phyloP scores from a whole-genome alignment of 306 rosid species.

The Pterocarpus macrocarpus region DNA sequence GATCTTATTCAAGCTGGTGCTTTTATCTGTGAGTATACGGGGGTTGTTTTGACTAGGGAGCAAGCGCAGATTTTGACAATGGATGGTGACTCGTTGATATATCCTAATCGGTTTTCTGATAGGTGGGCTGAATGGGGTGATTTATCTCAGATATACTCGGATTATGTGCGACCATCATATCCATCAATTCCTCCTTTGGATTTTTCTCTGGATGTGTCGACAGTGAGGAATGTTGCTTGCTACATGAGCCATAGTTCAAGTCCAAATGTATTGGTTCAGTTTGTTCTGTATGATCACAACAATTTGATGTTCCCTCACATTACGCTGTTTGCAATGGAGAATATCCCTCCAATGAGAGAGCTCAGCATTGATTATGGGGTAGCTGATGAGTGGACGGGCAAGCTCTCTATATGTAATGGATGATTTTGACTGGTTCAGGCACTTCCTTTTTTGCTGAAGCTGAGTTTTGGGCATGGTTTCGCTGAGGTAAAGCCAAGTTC shows the following conservation, averaged over 20 bases:
- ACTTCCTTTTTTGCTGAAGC: slow-evolving; percentile 55
- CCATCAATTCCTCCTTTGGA: slow-evolving; percentile 91
- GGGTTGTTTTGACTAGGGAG: slow-evolving; percentile 86
- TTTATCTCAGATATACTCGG: slow-evolving; percentile 71
- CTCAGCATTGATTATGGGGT: slow-evolving; percentile 95
- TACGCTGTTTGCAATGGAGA: slow-evolving; percentile 96
- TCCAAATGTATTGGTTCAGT: slow-evolving; percentile 92
- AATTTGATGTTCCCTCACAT: slow-evolving; percentile 95
- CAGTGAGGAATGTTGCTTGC: slow-evolving; percentile 95
- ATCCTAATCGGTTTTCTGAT: slow-evolving; percentile 78
- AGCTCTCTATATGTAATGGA: slow-evolving; percentile 87
- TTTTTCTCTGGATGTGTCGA: slow-evolving; percentile 91
- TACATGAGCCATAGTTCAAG: slow-evolving; percentile 82
- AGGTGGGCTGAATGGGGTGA: slow-evolving; percentile 99
- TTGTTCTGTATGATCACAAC: slow-evolving; percentile 89
- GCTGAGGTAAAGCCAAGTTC: slow-evolving; percentile 59
- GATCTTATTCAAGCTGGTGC: slow-evolving; percentile 92
- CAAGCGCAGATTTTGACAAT: slow-evolving; percentile 84
- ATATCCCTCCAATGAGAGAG: slow-evolving; percentile 97
- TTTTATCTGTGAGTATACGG: slow-evolving; percentile 91
- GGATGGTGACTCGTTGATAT: slow-evolving; percentile 82
- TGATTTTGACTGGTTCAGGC: slow-evolving; percentile 46
- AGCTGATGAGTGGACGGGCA: slow-evolving; percentile 82
- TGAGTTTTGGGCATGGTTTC: slow-evolving; percentile 50
- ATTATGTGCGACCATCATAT: slow-evolving; percentile 78